Base-by-base conservation (phyloP, 768 basidiomycete genomes). In the Lactarius akahatsu region DNA sequence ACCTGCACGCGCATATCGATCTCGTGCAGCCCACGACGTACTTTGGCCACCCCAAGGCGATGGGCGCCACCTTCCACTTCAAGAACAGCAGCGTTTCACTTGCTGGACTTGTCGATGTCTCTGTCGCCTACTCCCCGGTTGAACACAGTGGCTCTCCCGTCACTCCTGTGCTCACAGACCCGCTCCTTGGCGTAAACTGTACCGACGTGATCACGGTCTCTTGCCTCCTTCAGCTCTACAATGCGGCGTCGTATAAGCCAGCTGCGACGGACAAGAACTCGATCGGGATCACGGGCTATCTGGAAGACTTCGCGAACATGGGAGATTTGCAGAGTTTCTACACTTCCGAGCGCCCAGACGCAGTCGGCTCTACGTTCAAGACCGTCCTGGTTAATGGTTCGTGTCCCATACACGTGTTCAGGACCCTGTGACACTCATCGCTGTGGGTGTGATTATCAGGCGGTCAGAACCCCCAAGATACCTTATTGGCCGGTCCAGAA, bases 21-120 rank as follows among this genome's bases (percentile, higher is more conserved):
- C 74, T 90, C 36, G 78, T 91, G 34, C 88, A 90, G 67, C 90
- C 90, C 0, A 91, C 90, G 2, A 91, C 88, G 1, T 81, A 85
- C 74, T 91, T 91, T 71, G 77, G 80, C 52, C 81, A 81, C 64
- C 75, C 78, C 66, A 82, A 79, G 67, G 75, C 75, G 9, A 76
- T 82, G 61, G 79, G 70, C 64, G 79, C 80, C 5, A 83, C 78
- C 0, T 69, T 84, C 28, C 76, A 78, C 62, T 76, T 36, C 11
- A 16, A 11, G 2, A 18, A 11, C 16, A 4, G 61, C 15, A 6
- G 7, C 10, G 0, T 57, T 10, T 3, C 41, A 1, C 2, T 66
- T 20, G 16, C 36, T 6, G 10, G 36, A 0, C 2, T 18, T n/a
- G 0, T 28, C 8, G 1, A 50, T 26, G 18, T 26, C 23, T 18